Evolutionary conservation across 768 basidiomycete species (phyloP).

Genomic region (Leccinum uliginosum): DNA sequence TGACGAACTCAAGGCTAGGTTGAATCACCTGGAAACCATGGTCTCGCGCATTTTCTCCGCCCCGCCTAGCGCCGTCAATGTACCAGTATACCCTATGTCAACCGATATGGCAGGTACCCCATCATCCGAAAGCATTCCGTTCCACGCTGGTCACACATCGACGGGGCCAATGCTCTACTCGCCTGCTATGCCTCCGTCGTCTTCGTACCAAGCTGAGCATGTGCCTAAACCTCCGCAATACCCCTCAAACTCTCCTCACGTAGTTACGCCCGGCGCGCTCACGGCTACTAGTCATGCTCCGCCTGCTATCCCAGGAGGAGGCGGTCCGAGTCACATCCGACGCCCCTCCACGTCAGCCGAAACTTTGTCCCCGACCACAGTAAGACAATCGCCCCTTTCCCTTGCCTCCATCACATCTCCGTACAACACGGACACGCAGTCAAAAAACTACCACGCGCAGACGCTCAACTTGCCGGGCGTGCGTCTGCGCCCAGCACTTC

Average conservation of each 20-base stretch:
- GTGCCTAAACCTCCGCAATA: slow-evolving; percentile 24
- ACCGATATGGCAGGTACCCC: slow-evolving; percentile 28
- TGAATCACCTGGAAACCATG: slow-evolving; percentile 56
- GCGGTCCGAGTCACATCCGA: slow-evolving; percentile 23
- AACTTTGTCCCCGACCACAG: slow-evolving; percentile 27
- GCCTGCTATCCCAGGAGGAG: slow-evolving; percentile 1
- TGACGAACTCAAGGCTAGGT: slow-evolving; percentile 60
- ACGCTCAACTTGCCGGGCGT: slow-evolving; percentile 66
- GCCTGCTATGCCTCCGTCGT: slow-evolving; percentile 14
- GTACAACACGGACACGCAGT: slow-evolving; percentile 37
- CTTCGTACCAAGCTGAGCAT: slow-evolving; percentile 25
- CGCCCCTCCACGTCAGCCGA: slow-evolving; percentile 28
- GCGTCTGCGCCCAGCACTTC: slow-evolving; percentile 61
- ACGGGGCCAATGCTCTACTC: slow-evolving; percentile 26
- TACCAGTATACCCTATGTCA: slow-evolving; percentile 29
- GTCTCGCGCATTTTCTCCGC: slow-evolving; percentile 40
- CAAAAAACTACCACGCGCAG: slow-evolving; percentile 83
- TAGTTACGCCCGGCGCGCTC: slow-evolving; percentile 20
- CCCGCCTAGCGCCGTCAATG: slow-evolving; percentile 23
- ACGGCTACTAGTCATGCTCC: slow-evolving; percentile 20
- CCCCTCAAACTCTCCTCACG: slow-evolving; percentile 25
- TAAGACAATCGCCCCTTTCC: slow-evolving; percentile 37
- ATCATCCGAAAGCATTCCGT: slow-evolving; percentile 24
- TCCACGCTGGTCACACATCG: slow-evolving; percentile 26
- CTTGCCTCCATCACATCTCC: slow-evolving; percentile 40